Percentiles rank a stretch among this genome's conserved stretches.
These are phyloP conservation scores for Aquilaria yunnanensis DNA, from an alignment of 345 rosid genomes.

Conservation along the genomic window DNA sequence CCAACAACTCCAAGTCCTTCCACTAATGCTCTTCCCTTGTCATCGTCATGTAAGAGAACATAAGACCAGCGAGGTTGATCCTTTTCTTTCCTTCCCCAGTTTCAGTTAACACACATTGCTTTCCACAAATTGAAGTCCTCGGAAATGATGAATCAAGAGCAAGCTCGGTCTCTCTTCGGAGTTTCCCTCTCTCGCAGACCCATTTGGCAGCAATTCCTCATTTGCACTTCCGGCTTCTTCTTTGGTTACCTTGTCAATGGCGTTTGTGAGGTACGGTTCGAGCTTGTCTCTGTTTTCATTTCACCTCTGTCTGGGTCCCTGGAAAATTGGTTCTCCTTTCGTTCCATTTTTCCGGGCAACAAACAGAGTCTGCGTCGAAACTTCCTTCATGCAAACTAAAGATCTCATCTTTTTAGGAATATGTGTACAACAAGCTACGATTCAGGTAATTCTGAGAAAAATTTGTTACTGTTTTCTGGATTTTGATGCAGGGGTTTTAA, in stretches of 20 bases:
- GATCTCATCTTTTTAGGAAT: constrained; percentile 53
- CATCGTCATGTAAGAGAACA: too few species aligned
- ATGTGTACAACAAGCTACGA: constrained; percentile 89
- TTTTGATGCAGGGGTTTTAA: background rate
- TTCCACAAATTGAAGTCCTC: too few species aligned
- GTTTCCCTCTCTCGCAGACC: constrained; percentile 57
- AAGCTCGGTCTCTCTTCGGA: constrained; percentile 53
- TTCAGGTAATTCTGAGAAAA: constrained; percentile 46
- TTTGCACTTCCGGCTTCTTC: constrained; percentile 94
- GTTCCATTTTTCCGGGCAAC: background rate
- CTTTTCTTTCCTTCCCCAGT: too few species aligned
- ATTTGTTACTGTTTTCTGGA: background rate
- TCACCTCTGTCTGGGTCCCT: constrained; percentile 1
- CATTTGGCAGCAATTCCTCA: constrained; percentile 69
- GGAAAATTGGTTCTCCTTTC: background rate
- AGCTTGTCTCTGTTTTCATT: background rate
- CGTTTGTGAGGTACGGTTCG: constrained; percentile 69
- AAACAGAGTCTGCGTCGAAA: too few species aligned
- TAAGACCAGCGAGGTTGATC: too few species aligned
- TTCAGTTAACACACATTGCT: too few species aligned
- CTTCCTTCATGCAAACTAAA: background rate
- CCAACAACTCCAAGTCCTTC: too few species aligned
- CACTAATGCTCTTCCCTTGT: too few species aligned
- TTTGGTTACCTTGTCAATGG: constrained; percentile 95
- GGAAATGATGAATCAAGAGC: constrained; percentile 49